These are phyloP conservation scores for Reticulomyxa filosa DNA, from an alignment of 78 protist species.

Conservation along the genomic window DNA sequence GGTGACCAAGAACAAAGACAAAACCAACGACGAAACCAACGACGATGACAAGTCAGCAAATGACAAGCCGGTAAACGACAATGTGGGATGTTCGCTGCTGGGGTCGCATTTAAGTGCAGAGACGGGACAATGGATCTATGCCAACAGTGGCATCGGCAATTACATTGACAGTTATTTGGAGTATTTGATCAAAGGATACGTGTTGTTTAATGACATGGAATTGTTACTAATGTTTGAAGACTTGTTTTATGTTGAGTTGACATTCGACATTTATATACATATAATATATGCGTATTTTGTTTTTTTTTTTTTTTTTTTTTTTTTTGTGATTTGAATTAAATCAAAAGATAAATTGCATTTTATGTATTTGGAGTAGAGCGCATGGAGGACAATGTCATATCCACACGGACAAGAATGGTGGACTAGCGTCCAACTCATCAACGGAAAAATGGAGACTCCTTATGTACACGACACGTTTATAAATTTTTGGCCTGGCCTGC, in stretches of 20 bases:
- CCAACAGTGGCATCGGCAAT: constrained; percentile 51
- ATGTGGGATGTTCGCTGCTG: too few species aligned
- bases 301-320: neutral
- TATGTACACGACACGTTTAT: neutral
- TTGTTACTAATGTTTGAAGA: neutral
- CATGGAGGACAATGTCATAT: too few species aligned
- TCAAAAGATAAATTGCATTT: neutral
- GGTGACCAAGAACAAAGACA: too few species aligned
- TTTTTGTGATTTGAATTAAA: neutral
- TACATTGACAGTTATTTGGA: constrained; percentile 60
- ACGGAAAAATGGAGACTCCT: neutral
- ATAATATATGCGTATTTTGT: neutral
- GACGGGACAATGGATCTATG: constrained; percentile 49
- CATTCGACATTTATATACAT: neutral
- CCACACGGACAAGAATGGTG: too few species aligned
- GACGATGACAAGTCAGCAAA: too few species aligned
- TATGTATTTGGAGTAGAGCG: constrained; percentile 1
- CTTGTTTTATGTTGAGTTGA: neutral
- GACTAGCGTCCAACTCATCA: neutral
- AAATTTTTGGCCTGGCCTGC: constrained; percentile 66
- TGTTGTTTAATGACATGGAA: constrained; percentile 28
- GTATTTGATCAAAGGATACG: constrained; percentile 50
- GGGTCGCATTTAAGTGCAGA: constrained; percentile 56
- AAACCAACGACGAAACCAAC: too few species aligned
- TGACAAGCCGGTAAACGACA: too few species aligned